Conservation (phyloP, 768 basidiomycete species). For the Phylloporus sp. region DNA sequence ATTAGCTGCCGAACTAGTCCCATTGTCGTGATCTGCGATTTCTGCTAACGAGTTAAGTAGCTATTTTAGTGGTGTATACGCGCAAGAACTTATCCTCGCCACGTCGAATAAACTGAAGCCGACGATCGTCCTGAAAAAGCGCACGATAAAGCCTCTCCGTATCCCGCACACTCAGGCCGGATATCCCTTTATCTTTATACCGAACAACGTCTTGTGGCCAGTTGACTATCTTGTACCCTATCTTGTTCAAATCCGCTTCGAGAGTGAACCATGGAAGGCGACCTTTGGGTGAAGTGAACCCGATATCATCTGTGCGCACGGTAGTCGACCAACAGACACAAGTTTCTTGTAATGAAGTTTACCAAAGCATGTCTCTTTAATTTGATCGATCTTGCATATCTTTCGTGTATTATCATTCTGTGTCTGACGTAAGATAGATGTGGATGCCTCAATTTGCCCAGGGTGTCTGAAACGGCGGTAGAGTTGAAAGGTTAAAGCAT, state of each 20-base stretch:
- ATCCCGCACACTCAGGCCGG: neutral
- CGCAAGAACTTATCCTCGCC: neutral
- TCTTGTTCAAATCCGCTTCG: neutral
- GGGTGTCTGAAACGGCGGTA: neutral
- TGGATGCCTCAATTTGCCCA: neutral
- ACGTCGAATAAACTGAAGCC: neutral
- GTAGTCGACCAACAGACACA: neutral
- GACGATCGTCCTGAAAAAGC: neutral
- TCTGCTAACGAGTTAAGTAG: neutral
- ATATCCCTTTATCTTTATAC: neutral
- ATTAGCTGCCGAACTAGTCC: too few species aligned
- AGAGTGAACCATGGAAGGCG: slow-evolving; percentile 3
- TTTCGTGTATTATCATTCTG: neutral
- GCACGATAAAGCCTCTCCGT: neutral
- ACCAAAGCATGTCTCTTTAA: slow-evolving; percentile 10
- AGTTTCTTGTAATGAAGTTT: neutral
- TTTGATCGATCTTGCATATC: neutral
- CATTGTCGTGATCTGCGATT: neutral
- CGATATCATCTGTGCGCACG: neutral
- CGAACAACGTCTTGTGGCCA: neutral
- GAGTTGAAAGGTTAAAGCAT: too few species aligned
- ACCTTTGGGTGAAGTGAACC: neutral
- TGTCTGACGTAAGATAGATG: neutral
- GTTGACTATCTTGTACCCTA: neutral
- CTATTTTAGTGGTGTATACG: neutral